Evolutionary conservation across 1,284 basidiomycete species (phyloP), one percentile per base, ranked within the genome.

Genomic region (Cutaneotrichosporon sp.): DNA sequence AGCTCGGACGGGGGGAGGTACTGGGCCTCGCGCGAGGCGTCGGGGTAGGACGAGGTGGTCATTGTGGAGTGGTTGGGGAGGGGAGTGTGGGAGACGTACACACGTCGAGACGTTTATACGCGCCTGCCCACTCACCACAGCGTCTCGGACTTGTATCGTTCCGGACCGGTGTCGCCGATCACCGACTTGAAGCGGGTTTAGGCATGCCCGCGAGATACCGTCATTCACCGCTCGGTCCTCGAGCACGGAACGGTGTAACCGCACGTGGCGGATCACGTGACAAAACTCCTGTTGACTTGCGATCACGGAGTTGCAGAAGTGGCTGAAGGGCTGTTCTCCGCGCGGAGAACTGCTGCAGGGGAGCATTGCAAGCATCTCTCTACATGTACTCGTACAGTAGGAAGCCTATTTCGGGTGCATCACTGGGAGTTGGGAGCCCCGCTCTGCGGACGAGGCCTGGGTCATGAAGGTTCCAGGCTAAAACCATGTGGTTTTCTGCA

Each of bases 1-100:
- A 73, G 68, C 24, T 73, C 74, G 4, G 72, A 73, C 3, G 74
- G 75, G 16, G 74, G 75, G 20, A 75, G 74, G 60, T 76, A 76
- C 49, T 65, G 63, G 11, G 72, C 75, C 43, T 75, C 65, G 31
- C 66, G 64, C 9, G 62, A 36, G 18, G 72, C 70, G 59, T 51
- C 27, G 54, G 34, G 2, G 10, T 14, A 51, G 42, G 16, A 13
- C 11, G 46, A 24, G 18, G 51, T 38, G n/a, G 47, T 29, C 14
- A 52, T 52, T 27, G 24, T 52, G 33, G 34, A 11, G 11, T n/a
- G 10, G 33, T 16, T 9, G 11, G 6, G 16, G 11, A 20, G 22
- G 20, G 10, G 34, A n/a, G 20, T 5, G 13, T 24, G 34, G 24
- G 22, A 25, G 14, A 24, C 22, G 6, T 22, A 31, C 29, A 52